Conservation (phyloP, 371 early-diverging fungal species). For the Mortierella sp. region DNA sequence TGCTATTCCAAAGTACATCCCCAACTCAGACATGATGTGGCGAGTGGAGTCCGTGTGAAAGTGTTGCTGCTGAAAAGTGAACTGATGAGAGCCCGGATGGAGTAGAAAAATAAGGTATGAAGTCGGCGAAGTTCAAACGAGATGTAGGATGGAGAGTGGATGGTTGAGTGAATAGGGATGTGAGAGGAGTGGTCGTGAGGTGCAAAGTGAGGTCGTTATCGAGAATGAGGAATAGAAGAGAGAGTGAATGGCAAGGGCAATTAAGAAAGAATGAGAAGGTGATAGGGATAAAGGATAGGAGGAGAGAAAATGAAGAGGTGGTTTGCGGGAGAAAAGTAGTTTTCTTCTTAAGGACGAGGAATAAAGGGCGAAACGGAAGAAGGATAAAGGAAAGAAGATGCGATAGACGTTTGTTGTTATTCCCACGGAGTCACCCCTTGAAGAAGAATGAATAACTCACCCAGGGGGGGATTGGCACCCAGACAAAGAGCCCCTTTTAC, state of each 20-base stretch:
- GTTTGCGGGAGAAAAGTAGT: neutral
- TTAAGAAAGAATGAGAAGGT: neutral
- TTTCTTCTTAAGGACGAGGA: too few relatives aligned
- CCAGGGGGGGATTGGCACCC: neutral
- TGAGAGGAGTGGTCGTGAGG: neutral
- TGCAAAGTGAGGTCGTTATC: neutral
- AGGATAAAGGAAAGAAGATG: neutral
- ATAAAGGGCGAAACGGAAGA: neutral
- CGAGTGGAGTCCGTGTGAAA: too few relatives aligned
- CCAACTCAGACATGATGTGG: constrained; percentile 1
- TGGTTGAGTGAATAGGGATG: neutral
- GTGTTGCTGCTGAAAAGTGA: neutral
- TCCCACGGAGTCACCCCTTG: too few relatives aligned
- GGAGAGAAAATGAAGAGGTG: neutral
- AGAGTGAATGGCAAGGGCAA: neutral
- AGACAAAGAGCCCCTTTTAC: too few relatives aligned
- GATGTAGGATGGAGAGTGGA: neutral
- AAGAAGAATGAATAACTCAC: too few relatives aligned
- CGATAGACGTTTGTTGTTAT: neutral
- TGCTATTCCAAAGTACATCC: constrained; percentile 18
- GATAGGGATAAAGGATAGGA: neutral
- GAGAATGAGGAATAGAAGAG: neutral
- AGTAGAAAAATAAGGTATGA: neutral
- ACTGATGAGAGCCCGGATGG: neutral
- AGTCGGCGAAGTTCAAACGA: neutral